phyloP scores from a whole-genome alignment of 352 stramenopile genomes.

The Phytophthora citricola region DNA sequence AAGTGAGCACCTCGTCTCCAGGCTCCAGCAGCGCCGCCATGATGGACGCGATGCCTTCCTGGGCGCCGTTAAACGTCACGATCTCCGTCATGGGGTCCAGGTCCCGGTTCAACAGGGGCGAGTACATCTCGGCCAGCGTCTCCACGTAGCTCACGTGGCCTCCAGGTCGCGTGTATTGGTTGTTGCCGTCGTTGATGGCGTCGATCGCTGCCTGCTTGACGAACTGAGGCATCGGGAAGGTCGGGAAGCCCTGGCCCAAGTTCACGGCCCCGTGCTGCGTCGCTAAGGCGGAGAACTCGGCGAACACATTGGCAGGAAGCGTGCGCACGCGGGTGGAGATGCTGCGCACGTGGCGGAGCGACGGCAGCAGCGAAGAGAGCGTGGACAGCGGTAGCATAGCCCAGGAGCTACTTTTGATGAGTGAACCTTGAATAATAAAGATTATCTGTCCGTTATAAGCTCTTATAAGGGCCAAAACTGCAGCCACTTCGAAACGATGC shows the following conservation, averaged over 20 bases:
- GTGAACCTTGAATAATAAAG: too few species aligned
- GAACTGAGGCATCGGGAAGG: slow-evolving; percentile 93
- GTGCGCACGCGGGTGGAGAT: slow-evolving; percentile 72
- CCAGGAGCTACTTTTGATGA: too few species aligned
- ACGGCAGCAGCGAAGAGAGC: slow-evolving; percentile 5
- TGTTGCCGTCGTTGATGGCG: slow-evolving; percentile 79
- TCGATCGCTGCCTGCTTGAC: slow-evolving; percentile 89
- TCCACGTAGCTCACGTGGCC: slow-evolving; percentile 83
- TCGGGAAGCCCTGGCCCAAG: slow-evolving; percentile 97
- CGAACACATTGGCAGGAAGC: slow-evolving; percentile 86
- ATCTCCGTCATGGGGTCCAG: slow-evolving; percentile 84
- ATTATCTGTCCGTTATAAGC: too few species aligned
- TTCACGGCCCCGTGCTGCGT: slow-evolving; percentile 90
- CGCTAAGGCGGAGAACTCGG: slow-evolving; percentile 89
- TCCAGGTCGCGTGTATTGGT: slow-evolving; percentile 92
- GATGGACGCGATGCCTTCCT: slow-evolving; percentile 87
- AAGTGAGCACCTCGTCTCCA: slow-evolving; percentile 86
- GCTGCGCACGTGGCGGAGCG: slow-evolving; percentile 26
- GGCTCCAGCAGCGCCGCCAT: slow-evolving; percentile 81
- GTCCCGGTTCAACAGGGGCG: slow-evolving; percentile 62
- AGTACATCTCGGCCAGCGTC: slow-evolving; percentile 85
- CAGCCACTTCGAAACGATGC: too few species aligned
- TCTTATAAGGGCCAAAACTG: too few species aligned
- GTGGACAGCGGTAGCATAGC: slow-evolving; percentile 10
- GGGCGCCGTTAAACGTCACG: slow-evolving; percentile 89